Percentiles rank a stretch among this genome's conserved stretches.
These are phyloP conservation scores for Xylaria longipes DNA, from an alignment of 495 filamentous ascomycete species.

Conservation along the genomic window DNA sequence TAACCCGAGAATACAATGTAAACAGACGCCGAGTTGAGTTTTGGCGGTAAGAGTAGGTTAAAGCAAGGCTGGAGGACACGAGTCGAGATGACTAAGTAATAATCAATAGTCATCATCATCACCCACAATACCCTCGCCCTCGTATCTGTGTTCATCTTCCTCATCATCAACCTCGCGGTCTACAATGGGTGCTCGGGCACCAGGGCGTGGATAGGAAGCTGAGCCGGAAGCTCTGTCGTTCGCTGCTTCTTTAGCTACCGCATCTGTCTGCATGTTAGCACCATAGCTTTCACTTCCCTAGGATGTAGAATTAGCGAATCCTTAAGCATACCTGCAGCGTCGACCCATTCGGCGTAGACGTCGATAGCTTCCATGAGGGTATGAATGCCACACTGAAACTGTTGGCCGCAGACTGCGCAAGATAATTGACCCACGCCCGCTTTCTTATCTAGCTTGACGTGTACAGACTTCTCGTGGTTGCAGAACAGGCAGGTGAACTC, in stretches of 20 bases:
- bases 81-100: background rate
- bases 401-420: slow-evolving; percentile 93
- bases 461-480: slow-evolving; percentile 92
- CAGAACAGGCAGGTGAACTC: slow-evolving; percentile 97
- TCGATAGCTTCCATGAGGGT: slow-evolving; percentile 70
- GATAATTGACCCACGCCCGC: slow-evolving; percentile 78
- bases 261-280: slow-evolving; percentile 42
- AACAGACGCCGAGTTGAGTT: background rate
- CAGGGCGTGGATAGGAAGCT: slow-evolving; percentile 35
- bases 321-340: slow-evolving; percentile 82
- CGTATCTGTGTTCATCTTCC: slow-evolving; percentile 51
- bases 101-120: slow-evolving; percentile 53
- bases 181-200: slow-evolving; percentile 46
- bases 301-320: slow-evolving; percentile 34
- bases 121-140: slow-evolving; percentile 48
- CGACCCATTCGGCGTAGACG: slow-evolving; percentile 97
- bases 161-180: slow-evolving; percentile 55
- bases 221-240: slow-evolving; percentile 33
- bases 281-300: background rate
- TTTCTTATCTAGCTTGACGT: slow-evolving; percentile 92
- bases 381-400: slow-evolving; percentile 81
- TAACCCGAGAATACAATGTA: background rate
- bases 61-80: no score
- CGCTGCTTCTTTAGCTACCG: slow-evolving; percentile 49
- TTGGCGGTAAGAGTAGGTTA: background rate